Evolutionary conservation across 2,329 filamentous ascomycete species (phyloP).

Genomic region (Aspergillus sp.): DNA sequence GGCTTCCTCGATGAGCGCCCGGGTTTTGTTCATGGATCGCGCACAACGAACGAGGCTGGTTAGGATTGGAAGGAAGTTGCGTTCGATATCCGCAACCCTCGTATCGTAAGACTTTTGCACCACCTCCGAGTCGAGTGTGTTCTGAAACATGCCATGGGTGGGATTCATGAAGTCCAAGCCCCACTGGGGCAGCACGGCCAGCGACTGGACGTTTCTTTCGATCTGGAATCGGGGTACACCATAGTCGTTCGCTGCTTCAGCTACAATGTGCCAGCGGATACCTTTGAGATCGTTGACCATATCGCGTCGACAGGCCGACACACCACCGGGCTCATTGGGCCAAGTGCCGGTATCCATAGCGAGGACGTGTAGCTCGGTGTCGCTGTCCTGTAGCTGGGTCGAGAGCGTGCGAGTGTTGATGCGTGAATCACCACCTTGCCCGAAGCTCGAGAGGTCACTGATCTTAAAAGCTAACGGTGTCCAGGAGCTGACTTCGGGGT

Average conservation of each 20-base stretch:
- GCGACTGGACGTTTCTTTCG: constrained; percentile 55
- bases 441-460: constrained; percentile 54
- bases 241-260: constrained; percentile 57
- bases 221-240: constrained; percentile 57
- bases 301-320: constrained; percentile 57
- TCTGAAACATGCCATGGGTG: constrained; percentile 55
- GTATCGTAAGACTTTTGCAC: constrained; percentile 41
- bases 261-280: constrained; percentile 56
- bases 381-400: constrained; percentile 38
- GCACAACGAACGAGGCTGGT: constrained; percentile 52
- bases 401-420: constrained; percentile 48
- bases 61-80: constrained; percentile 55
- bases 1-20: constrained; percentile 45
- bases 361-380: constrained; percentile 54
- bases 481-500: constrained; percentile 54
- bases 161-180: constrained; percentile 55
- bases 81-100: constrained; percentile 49
- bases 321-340: constrained; percentile 55
- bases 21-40: constrained; percentile 46
- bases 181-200: constrained; percentile 57
- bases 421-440: constrained; percentile 53
- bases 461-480: constrained; percentile 53
- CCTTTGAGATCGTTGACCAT: constrained; percentile 56
- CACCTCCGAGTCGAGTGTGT: constrained; percentile 53
- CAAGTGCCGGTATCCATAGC: constrained; percentile 55